A percentile compares a stretch with the other conserved stretches of the same genome.
These are phyloP conservation scores for Colletotrichum sansevieriae DNA, from an alignment of 2,329 filamentous ascomycete species.

Conservation along the genomic window DNA sequence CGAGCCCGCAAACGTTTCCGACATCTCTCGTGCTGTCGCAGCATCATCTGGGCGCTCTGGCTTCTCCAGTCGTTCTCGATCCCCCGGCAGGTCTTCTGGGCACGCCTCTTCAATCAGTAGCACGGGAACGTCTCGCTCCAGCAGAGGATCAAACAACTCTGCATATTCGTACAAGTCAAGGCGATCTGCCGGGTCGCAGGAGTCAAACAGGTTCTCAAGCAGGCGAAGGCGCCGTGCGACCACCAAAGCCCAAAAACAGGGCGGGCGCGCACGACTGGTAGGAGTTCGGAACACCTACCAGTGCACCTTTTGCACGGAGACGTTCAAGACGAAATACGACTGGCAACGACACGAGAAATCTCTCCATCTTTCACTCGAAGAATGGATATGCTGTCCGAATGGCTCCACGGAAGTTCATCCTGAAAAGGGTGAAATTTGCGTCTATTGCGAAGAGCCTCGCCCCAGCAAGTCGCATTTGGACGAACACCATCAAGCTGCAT, in stretches of 20 bases:
- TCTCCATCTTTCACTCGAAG: conserved; percentile 59
- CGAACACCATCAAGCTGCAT: conserved; percentile 57
- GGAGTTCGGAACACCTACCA: conserved; percentile 48
- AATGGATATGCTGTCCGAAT: conserved; percentile 58
- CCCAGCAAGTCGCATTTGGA: conserved; percentile 52
- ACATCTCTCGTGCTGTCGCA: conserved; percentile 43
- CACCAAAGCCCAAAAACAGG: not conserved
- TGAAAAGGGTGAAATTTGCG: conserved; percentile 56
- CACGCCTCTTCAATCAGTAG: conserved; percentile 36
- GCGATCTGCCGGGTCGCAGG: conserved; percentile 39
- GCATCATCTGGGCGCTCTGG: conserved; percentile 34
- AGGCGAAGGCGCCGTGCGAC: conserved; percentile 24
- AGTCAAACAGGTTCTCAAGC: not conserved
- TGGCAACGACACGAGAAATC: conserved; percentile 65
- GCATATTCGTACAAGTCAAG: conserved; percentile 50
- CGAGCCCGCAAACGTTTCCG: conserved; percentile 44
- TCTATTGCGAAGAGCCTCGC: conserved; percentile 52
- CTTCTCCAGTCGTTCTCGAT: conserved; percentile 37
- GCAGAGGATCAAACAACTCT: conserved; percentile 42
- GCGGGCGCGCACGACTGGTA: conserved; percentile 9
- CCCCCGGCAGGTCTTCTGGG: conserved; percentile 45
- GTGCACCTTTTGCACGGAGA: conserved; percentile 62
- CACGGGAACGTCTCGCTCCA: conserved; percentile 34
- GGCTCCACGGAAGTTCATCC: conserved; percentile 55
- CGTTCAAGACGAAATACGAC: conserved; percentile 59